Evolutionary conservation across 2,329 filamentous ascomycete species (phyloP).

Genomic region (Thelonectria olida): DNA sequence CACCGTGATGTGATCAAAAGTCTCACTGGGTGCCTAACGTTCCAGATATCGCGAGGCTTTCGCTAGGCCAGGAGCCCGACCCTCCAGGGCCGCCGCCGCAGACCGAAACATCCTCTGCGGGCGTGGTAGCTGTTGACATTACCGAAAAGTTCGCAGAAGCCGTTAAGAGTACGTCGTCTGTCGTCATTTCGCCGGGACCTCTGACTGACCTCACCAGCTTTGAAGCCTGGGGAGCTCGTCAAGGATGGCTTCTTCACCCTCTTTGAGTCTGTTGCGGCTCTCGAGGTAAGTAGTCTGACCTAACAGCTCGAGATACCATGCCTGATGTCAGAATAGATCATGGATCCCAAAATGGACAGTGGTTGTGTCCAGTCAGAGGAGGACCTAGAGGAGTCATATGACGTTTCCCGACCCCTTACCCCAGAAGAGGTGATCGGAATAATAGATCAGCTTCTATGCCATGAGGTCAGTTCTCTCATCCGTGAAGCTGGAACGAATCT

Average conservation of each 20-base stretch:
- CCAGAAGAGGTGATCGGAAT: slow-evolving; percentile 89
- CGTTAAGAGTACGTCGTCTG: slow-evolving; percentile 56
- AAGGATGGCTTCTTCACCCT: slow-evolving; percentile 96
- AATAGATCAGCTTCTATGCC: slow-evolving; percentile 90
- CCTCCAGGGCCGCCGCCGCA: slow-evolving; percentile 48
- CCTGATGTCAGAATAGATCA: slow-evolving; percentile 71
- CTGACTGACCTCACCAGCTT: slow-evolving; percentile 60
- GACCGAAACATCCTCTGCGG: slow-evolving; percentile 54
- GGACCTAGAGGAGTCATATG: slow-evolving; percentile 84
- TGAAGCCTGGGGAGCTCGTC: slow-evolving; percentile 83
- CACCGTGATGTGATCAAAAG: slow-evolving; percentile 21
- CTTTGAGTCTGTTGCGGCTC: slow-evolving; percentile 90
- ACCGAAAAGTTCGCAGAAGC: slow-evolving; percentile 65
- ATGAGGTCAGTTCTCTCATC: slow-evolving; percentile 71
- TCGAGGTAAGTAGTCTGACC: slow-evolving; percentile 89
- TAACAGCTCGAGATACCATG: slow-evolving; percentile 72
- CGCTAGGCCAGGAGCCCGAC: slow-evolving; percentile 47
- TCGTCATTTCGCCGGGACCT: neutral
- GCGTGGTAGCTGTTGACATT: slow-evolving; percentile 66
- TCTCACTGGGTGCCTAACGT: slow-evolving; percentile 35
- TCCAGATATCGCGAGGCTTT: slow-evolving; percentile 53
- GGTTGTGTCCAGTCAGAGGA: slow-evolving; percentile 83
- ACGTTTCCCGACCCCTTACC: slow-evolving; percentile 72
- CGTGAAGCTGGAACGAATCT: neutral
- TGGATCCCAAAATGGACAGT: slow-evolving; percentile 99